A percentile compares a stretch with the other conserved stretches of the same genome.
These are phyloP conservation scores for Sambucus nigra DNA, from an alignment of 129 eudicot genomes.

Conservation along the genomic window DNA sequence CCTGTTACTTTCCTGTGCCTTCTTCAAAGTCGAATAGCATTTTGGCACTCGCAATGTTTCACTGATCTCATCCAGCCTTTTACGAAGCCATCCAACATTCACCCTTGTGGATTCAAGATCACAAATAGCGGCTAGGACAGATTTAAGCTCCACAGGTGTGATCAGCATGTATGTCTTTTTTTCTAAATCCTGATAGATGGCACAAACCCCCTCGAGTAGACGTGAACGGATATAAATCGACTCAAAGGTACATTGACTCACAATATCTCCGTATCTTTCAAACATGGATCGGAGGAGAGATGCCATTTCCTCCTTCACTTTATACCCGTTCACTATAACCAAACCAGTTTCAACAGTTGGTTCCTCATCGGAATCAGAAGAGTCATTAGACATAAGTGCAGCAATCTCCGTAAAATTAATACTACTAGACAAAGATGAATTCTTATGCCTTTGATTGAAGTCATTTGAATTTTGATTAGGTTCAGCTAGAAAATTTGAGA, in stretches of 20 bases:
- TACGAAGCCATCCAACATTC: slow-evolving; percentile 11
- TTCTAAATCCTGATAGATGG: not conserved
- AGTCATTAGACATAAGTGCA: slow-evolving; percentile 2
- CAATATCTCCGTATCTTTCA: slow-evolving; percentile 12
- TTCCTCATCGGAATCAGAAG: slow-evolving; percentile 8
- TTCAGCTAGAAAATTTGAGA: too few species aligned
- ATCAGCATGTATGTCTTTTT: not conserved
- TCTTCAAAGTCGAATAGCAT: not conserved
- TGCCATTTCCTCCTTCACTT: slow-evolving; percentile 10
- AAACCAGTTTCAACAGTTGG: slow-evolving; percentile 3
- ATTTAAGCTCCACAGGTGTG: not conserved
- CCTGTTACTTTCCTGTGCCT: not conserved
- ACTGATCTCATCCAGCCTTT: slow-evolving; percentile 3
- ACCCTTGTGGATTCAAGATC: not conserved
- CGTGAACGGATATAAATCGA: not conserved
- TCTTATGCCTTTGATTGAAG: too few species aligned
- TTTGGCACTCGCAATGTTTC: slow-evolving; percentile 3
- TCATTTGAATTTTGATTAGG: not conserved
- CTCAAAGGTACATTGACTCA: not conserved
- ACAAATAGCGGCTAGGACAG: not conserved
- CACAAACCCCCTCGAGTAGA: slow-evolving; percentile 8
- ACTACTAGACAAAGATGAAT: not conserved
- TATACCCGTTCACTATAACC: slow-evolving; percentile 13
- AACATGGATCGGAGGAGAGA: slow-evolving; percentile 6
- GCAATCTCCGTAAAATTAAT: slow-evolving; percentile 11